Conservation (phyloP, 345 rosid genomes). For the Eucalyptus pumila region DNA sequence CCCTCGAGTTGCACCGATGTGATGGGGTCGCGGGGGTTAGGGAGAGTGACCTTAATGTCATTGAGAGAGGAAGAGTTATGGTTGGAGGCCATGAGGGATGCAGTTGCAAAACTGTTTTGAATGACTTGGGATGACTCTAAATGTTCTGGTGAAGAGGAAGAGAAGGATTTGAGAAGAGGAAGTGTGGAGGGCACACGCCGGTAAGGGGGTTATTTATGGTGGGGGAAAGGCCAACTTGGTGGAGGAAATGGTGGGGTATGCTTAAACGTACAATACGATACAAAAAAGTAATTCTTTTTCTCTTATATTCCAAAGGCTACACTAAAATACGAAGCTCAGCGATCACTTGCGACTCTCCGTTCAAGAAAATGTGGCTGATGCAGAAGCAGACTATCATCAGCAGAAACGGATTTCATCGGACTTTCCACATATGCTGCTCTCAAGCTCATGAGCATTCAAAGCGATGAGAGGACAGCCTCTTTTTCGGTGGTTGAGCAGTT, state of each 20-base stretch:
- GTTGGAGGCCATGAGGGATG: not conserved
- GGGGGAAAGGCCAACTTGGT: not conserved
- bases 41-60: not conserved
- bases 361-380: not conserved
- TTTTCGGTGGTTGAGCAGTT: not conserved
- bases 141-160: not conserved
- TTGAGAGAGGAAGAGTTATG: not conserved
- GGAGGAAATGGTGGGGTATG: not conserved
- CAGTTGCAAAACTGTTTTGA: not conserved
- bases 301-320: not conserved
- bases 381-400: not conserved
- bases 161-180: not conserved
- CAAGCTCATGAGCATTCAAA: not conserved
- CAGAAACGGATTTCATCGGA: not conserved
- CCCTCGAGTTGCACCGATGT: slow-evolving; percentile 1
- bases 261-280: not conserved
- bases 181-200: not conserved
- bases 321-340: not conserved
- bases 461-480: not conserved
- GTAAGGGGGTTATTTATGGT: not conserved
- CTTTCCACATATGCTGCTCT: not conserved
- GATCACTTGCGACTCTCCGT: not conserved
- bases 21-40: not conserved
- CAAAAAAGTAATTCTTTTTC: too few relatives aligned
- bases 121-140: not conserved